phyloP scores from a whole-genome alignment of 2,329 filamentous ascomycete genomes.

The Cyphellophora europaea region DNA sequence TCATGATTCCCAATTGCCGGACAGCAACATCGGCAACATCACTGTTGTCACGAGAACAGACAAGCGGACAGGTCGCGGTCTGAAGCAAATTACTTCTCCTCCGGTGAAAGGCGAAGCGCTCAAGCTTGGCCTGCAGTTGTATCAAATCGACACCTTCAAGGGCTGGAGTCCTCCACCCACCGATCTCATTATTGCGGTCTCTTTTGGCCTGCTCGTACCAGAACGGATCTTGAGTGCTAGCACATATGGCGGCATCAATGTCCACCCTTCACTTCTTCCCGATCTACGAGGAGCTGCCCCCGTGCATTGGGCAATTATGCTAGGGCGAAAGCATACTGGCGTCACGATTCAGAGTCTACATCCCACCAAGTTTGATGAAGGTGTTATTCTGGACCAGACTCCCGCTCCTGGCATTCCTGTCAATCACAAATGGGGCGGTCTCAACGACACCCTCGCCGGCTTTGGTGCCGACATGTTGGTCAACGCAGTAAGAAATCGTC shows the following conservation, averaged over 20 bases:
- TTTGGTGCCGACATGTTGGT: constrained; percentile 65
- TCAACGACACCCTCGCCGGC: constrained; percentile 49
- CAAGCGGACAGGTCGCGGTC: constrained; percentile 67
- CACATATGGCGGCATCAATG: constrained; percentile 79
- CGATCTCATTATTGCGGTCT: constrained; percentile 84
- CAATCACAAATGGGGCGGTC: constrained; percentile 42
- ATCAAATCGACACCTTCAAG: constrained; percentile 73
- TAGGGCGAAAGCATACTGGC: constrained; percentile 53
- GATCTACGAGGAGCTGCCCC: constrained; percentile 69
- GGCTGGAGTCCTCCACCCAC: constrained; percentile 62
- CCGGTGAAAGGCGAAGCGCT: constrained; percentile 61
- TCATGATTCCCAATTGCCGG: constrained; percentile 45
- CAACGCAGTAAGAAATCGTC: constrained; percentile 48
- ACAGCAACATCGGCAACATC: constrained; percentile 58
- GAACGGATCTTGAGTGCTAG: constrained; percentile 59
- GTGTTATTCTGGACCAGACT: constrained; percentile 64
- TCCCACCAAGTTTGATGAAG: constrained; percentile 65
- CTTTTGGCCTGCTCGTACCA: constrained; percentile 86
- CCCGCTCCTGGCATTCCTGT: constrained; percentile 46
- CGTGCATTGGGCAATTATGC: constrained; percentile 72
- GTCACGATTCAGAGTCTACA: constrained; percentile 84
- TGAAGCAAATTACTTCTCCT: constrained; percentile 59
- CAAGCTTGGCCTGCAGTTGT: constrained; percentile 55
- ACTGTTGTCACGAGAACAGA: constrained; percentile 76
- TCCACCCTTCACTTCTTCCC: constrained; percentile 85